These are phyloP conservation scores for Babesia sp. DNA, from an alignment of 169 alveolate genomes.

Conservation along the genomic window DNA sequence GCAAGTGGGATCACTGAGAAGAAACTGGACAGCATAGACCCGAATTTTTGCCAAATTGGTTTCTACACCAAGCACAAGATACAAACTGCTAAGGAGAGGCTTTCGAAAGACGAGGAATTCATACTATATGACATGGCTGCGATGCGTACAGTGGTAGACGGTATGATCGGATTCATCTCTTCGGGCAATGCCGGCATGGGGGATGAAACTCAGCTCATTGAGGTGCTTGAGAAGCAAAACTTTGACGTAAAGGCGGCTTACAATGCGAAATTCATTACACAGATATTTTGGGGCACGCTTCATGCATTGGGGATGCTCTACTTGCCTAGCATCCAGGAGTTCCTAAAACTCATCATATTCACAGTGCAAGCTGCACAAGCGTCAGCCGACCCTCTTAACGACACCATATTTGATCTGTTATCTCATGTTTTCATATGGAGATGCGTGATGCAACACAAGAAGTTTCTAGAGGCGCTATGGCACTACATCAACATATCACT, in stretches of 20 bases:
- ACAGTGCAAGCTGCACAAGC: slow-evolving; percentile 38
- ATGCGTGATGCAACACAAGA: slow-evolving; percentile 58
- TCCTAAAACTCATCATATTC: slow-evolving; percentile 63
- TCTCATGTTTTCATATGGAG: slow-evolving; percentile 72
- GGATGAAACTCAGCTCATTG: slow-evolving; percentile 49
- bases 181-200: slow-evolving; percentile 59
- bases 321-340: slow-evolving; percentile 75
- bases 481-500: slow-evolving; percentile 69
- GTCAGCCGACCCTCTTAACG: slow-evolving; percentile 40
- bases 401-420: slow-evolving; percentile 52
- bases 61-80: slow-evolving; percentile 50
- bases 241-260: slow-evolving; percentile 45
- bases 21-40: slow-evolving; percentile 64
- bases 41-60: slow-evolving; percentile 52
- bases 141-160: slow-evolving; percentile 23
- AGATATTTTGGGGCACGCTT: slow-evolving; percentile 83
- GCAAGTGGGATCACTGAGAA: slow-evolving; percentile 68
- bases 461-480: slow-evolving; percentile 62
- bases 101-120: slow-evolving; percentile 10
- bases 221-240: slow-evolving; percentile 45
- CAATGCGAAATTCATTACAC: slow-evolving; percentile 79
- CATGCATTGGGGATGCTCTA: slow-evolving; percentile 78
- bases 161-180: slow-evolving; percentile 39
- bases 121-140: slow-evolving; percentile 32
- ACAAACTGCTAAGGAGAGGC: not conserved